These are phyloP conservation scores for Neofusicoccum ribis DNA, from an alignment of 2,329 filamentous ascomycete genomes.

Conservation along the genomic window DNA sequence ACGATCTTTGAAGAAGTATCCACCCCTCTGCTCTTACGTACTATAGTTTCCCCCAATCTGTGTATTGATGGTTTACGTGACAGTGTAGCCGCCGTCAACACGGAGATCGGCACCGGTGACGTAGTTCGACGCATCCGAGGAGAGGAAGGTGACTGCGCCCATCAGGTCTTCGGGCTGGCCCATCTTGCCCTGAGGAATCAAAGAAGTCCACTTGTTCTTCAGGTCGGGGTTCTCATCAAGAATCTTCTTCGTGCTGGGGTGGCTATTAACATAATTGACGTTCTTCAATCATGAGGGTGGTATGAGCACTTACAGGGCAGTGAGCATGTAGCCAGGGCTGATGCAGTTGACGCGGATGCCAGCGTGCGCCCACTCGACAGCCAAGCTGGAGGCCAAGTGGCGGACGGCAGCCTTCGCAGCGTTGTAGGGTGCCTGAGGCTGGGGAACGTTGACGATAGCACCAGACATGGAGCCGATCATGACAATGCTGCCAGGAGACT, in stretches of 20 bases:
- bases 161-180: conserved; percentile 87
- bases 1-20: not conserved
- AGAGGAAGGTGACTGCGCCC: conserved; percentile 85
- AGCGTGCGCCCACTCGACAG: conserved; percentile 88
- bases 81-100: conserved; percentile 87
- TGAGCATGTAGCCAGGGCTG: conserved; percentile 94
- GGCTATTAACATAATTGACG: not conserved
- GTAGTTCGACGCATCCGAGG: conserved; percentile 66
- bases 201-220: conserved; percentile 83
- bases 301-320: conserved; percentile 68
- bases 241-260: conserved; percentile 80
- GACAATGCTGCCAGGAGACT: conserved; percentile 80
- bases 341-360: conserved; percentile 95
- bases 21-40: not conserved
- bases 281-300: not conserved
- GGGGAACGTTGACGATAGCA: conserved; percentile 89
- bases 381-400: conserved; percentile 82
- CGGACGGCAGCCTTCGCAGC: conserved; percentile 88
- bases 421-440: conserved; percentile 92
- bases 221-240: conserved; percentile 90
- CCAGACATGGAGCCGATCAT: conserved; percentile 97
- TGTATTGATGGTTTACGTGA: conserved; percentile 56
- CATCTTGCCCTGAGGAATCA: conserved; percentile 94
- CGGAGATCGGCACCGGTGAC: conserved; percentile 69
- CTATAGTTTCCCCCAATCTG: not conserved